A percentile compares a stretch with the other conserved stretches of the same genome.
phyloP scores from a whole-genome alignment of 352 stramenopile species.

The Elongisporangium anandrum region DNA sequence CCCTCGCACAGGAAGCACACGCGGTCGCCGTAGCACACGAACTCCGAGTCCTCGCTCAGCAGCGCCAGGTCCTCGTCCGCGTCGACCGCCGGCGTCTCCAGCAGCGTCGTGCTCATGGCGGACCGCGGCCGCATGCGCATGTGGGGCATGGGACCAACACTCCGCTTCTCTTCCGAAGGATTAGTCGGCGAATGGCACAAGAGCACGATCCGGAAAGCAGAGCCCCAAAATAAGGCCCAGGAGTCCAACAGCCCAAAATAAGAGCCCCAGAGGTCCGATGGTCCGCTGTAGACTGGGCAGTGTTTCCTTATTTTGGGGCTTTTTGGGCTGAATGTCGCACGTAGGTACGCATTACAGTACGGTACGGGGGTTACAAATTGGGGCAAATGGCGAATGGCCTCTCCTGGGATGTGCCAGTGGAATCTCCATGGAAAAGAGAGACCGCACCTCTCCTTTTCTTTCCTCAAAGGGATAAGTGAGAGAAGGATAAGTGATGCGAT shows the following conservation, averaged over 20 bases:
- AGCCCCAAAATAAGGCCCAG: background rate
- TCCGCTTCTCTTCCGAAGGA: background rate
- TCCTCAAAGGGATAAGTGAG: background rate
- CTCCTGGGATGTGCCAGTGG: background rate
- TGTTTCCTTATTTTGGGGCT: background rate
- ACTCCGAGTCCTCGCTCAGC: conserved; percentile 7
- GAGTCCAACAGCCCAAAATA: background rate
- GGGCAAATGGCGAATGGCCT: background rate
- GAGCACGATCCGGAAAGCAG: background rate
- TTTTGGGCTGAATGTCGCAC: background rate
- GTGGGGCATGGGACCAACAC: background rate
- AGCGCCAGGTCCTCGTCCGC: conserved; percentile 22
- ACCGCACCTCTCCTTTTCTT: background rate
- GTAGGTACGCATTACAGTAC: background rate
- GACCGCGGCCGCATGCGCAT: background rate
- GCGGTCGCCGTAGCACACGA: conserved; percentile 74
- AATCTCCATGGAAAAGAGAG: background rate
- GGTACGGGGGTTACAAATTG: background rate
- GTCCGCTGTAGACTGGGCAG: background rate
- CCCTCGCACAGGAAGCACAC: conserved; percentile 70
- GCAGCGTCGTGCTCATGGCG: background rate
- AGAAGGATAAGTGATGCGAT: background rate
- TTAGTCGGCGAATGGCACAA: background rate
- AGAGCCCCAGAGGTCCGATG: background rate
- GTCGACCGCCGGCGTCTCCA: conserved; percentile 5